Evolutionary conservation across 2,329 filamentous ascomycete species (phyloP), one percentile per base, ranked within the genome.

Genomic region (Seiridium cupressi): DNA sequence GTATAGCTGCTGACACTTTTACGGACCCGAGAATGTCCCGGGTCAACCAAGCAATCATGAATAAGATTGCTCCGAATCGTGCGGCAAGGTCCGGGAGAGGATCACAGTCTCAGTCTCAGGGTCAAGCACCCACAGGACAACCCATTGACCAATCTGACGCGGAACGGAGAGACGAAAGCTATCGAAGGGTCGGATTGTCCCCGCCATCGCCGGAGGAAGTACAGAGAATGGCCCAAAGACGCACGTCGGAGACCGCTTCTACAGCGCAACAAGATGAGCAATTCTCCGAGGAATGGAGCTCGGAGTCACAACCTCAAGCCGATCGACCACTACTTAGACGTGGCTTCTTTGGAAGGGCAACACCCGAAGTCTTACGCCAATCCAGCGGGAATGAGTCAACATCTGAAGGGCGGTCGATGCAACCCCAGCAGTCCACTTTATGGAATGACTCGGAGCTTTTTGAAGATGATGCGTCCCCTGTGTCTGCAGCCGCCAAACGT

Each of bases 401-500:
- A 42, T 48, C 46, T 48, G 8, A 48, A n/a, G 26, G 8, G 42
- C 44, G 59, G 36, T 40, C 49, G 10, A 40, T 53, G 46, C 60
- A 44, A 35, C 34, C 44, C 31, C 58, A 57, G 47, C 42, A 35
- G 31, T 46, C 59, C 3, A 60, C 9, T 42, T 38, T 51, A 11
- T 55, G 31, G 36, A 65, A 67, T 46, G 64, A 66, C n/a, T 55
- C 49, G 7, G 65, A 64, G 46, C 59, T 66, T 7, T 68, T 71
- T 34, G 70, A 66, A 8, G 66, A 63, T 31, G 78, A 81, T 59
- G 78, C 76, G 44, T 82, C 80, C 1, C 80, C 80, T 32, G 64
- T 79, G 9, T 70, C 79, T 6, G 49, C 71, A 13, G 67, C 75
- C 6, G 60, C 69, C 10, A 69, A 65, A 36, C 61, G 56, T 40